Conservation (phyloP, 2,329 filamentous ascomycete species). For the Lachnellula occidentalis region DNA sequence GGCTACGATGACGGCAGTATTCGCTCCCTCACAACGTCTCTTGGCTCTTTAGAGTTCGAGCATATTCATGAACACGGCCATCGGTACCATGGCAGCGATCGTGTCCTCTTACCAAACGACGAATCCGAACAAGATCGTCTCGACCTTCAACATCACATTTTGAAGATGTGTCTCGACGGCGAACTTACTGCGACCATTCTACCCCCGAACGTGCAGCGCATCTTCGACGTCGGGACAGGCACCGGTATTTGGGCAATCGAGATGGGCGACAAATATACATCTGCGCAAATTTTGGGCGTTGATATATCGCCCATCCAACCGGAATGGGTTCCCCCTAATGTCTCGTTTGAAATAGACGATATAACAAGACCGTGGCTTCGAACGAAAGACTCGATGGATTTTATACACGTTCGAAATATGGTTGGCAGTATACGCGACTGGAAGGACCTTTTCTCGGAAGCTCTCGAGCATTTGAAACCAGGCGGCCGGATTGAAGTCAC, state of each 20-base stretch:
- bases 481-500: slow-evolving; percentile 20
- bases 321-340: slow-evolving; percentile 51
- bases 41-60: slow-evolving; percentile 39
- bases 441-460: slow-evolving; percentile 46
- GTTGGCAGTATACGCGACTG: slow-evolving; percentile 52
- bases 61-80: slow-evolving; percentile 43
- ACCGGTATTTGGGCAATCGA: slow-evolving; percentile 57
- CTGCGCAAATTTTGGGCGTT: slow-evolving; percentile 15
- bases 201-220: slow-evolving; percentile 31
- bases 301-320: slow-evolving; percentile 28
- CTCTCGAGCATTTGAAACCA: slow-evolving; percentile 31
- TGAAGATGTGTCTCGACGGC: slow-evolving; percentile 11
- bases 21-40: slow-evolving; percentile 17
- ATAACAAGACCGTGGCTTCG: slow-evolving; percentile 45
- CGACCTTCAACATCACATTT: slow-evolving; percentile 15
- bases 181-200: slow-evolving; percentile 18
- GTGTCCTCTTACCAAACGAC: slow-evolving; percentile 18
- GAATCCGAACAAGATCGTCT: slow-evolving; percentile 17
- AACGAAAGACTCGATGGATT: slow-evolving; percentile 46
- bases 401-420: slow-evolving; percentile 53
- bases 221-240: slow-evolving; percentile 44
- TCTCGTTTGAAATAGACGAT: slow-evolving; percentile 59
- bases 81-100: slow-evolving; percentile 41
- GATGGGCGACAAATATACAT: slow-evolving; percentile 31
- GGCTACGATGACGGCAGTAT: slow-evolving; percentile 9